A percentile compares a stretch with the other conserved stretches of the same genome.
phyloP scores from a whole-genome alignment of 129 eudicot genomes.

The Arctium lappa region DNA sequence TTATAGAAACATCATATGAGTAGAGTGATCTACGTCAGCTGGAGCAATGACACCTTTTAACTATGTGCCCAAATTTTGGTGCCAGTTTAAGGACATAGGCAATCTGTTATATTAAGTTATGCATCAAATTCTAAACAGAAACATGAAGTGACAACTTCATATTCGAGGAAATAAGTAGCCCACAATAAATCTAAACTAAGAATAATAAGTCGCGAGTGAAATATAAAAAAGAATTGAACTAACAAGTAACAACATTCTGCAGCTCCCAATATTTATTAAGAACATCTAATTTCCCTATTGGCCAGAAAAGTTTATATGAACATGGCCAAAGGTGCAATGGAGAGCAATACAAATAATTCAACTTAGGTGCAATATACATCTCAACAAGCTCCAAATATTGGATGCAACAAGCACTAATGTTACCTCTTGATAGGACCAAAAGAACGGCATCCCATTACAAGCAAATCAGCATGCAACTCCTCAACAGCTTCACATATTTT shows the following conservation, averaged over 20 bases:
- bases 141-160: too few relatives aligned
- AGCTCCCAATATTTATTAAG: not conserved
- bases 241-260: not conserved
- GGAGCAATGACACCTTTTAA: not conserved
- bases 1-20: not conserved
- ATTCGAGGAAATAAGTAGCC: too few relatives aligned
- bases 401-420: constrained; percentile 16
- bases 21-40: not conserved
- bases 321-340: not conserved
- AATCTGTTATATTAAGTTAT: too few relatives aligned
- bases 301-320: not conserved
- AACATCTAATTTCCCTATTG: not conserved
- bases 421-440: constrained; percentile 86
- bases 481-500: constrained; percentile 78
- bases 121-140: not conserved
- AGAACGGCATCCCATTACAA: constrained; percentile 79
- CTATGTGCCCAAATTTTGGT: not conserved
- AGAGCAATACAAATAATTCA: not conserved
- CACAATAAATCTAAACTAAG: not conserved
- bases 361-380: not conserved
- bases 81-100: too few relatives aligned
- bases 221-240: not conserved
- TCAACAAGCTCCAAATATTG: not conserved
- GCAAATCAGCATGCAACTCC: constrained; percentile 68
- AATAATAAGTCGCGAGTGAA: not conserved